A percentile compares a stretch with the other conserved stretches of the same genome.
phyloP scores from a whole-genome alignment of 169 alveolate species.

The Eimeria maxima region DNA sequence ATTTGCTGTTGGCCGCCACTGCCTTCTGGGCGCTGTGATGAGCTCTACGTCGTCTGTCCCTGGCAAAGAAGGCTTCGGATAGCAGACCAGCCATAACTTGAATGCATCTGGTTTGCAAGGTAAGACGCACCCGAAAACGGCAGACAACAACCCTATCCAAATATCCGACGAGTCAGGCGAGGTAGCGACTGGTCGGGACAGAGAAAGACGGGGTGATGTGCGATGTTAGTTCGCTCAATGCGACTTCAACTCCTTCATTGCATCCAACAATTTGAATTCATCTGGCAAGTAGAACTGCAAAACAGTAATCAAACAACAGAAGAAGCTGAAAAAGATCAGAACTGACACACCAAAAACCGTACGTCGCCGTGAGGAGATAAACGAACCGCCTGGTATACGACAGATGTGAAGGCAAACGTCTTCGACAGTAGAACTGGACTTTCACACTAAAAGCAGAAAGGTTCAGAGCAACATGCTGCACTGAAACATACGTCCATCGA shows the following conservation, averaged over 20 bases:
- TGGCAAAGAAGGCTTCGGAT: neutral
- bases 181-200: neutral
- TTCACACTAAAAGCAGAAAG: too few relatives aligned
- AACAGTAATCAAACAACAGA: neutral
- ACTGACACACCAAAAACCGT: neutral
- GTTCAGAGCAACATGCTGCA: too few relatives aligned
- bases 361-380: neutral
- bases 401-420: neutral
- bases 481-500: too few relatives aligned
- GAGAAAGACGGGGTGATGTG: neutral
- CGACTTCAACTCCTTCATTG: conserved; percentile 89
- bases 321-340: neutral
- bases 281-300: conserved; percentile 95
- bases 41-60: neutral
- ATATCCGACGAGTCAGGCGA: neutral
- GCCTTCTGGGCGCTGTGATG: neutral
- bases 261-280: conserved; percentile 94
- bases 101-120: neutral
- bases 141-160: neutral
- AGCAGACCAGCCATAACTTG: neutral
- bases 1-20: neutral
- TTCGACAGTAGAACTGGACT: too few relatives aligned
- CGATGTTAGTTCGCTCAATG: neutral
- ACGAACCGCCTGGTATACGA: neutral
- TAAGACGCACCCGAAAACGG: neutral